Conservation (phyloP, 2,329 filamentous ascomycete genomes). For the Trichoderma simmonsii region DNA sequence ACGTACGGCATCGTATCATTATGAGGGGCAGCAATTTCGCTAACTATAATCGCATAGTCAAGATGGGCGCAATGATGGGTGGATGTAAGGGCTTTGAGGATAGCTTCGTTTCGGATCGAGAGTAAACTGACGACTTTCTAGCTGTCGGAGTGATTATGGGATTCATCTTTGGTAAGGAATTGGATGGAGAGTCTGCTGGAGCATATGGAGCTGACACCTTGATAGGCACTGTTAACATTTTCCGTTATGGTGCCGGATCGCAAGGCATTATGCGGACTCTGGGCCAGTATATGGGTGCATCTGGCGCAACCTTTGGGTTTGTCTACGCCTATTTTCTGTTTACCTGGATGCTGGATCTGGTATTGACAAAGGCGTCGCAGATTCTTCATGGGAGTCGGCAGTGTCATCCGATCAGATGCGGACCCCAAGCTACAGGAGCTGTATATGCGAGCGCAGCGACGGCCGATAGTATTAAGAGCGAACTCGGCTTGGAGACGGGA, state of each 20-base stretch:
- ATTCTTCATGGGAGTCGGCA: constrained; percentile 99
- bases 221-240: constrained; percentile 85
- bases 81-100: constrained; percentile 69
- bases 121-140: constrained; percentile 41
- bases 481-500: constrained; percentile 36
- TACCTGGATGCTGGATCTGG: background rate
- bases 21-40: constrained; percentile 17
- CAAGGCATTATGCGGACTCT: constrained; percentile 93
- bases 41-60: constrained; percentile 41
- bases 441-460: constrained; percentile 70
- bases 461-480: constrained; percentile 62
- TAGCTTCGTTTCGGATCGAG: background rate
- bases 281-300: constrained; percentile 95
- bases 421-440: constrained; percentile 71
- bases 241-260: constrained; percentile 87
- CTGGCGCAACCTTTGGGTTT: constrained; percentile 87
- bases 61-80: constrained; percentile 99
- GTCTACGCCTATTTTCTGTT: background rate
- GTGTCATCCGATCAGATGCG: constrained; percentile 89
- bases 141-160: constrained; percentile 95
- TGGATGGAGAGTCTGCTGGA: background rate
- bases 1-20: constrained; percentile 37
- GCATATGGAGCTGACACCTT: constrained; percentile 3
- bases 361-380: constrained; percentile 36
- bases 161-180: constrained; percentile 82